Base-by-base conservation (phyloP, 1,139 yeast genomes). In the Lodderomyces jiufengensis region DNA sequence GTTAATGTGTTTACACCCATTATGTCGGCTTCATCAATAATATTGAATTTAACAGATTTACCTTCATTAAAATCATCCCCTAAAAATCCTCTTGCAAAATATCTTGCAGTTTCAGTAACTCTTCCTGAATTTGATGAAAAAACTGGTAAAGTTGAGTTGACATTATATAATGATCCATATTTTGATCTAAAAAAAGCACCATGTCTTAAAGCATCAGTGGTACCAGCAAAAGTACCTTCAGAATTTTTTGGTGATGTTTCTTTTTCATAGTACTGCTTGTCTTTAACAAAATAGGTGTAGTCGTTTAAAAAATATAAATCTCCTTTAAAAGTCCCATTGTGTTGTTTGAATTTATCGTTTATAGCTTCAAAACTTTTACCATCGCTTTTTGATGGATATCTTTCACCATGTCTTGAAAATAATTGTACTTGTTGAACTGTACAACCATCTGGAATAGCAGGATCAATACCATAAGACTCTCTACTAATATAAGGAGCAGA, bases 351-450 rank as follows among this genome's bases (percentile, higher is more conserved):
- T 38, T 54, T 57, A 8, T 45, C 32, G 38, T 48, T 37, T 25
- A 59, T 39, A 8, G 47, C 46, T 31, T 55, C 48, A 25, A 42
- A 45, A 9, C 29, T 29, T 26, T 42, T 41, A 15, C 69, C 72
- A 14, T 53, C 51, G 21, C 52, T 46, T 12, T 49, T 49, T 3
- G 66, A 57, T 13, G 86, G 87, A 52, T 67, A 83, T 48, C 92
- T 63, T 51, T 81, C 88, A n/a, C 90, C 92, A 48, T 84, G 92
- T 52, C 92, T 73, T 40, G 73, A 67, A 34, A 78, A 59, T 42
- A 78, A 57, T 45, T 78, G 80, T n/a, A 80, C 84, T 54, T 80
- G 87, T 42, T 78, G 80, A 33, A 81, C 65, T 8, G 61, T 54
- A 51, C 85, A 76, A 33, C 66, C 66, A 3, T 53, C 63, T 8